Base-by-base conservation (phyloP, 2,329 filamentous ascomycete species). In the Fusarium sulawesiense region DNA sequence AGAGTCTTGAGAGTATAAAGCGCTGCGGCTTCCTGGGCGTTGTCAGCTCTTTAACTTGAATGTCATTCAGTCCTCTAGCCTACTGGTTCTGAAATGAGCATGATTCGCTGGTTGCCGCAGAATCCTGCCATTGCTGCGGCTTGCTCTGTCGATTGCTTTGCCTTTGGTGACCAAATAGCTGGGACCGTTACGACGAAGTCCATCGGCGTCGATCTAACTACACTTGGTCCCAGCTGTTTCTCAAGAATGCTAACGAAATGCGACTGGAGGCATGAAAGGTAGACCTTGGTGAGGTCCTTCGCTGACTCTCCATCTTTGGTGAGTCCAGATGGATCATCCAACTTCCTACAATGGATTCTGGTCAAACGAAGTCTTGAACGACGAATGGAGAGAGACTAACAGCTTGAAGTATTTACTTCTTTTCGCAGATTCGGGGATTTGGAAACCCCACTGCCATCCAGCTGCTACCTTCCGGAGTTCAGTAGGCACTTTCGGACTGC, bases 171-270 rank as follows among this genome's bases (percentile, higher is more conserved):
- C 87, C 87, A 89, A 10, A 89, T 86, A 7, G 87, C 86, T 1
- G 87, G 87, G 1, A 89, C 86, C 0, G 87, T 88, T 21, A 89
- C 77, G 46, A 88, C 82, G 59, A 87, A 87, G 56, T 88, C 82
- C 65, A 87, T 80, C 1, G 83, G 80, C 0, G 79, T 86, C 20
- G 77, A 81, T 6, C 77, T 76, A 7, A 86, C 76, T 21, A 84
- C 79, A 3, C 78, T 78, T 2, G 76, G 74, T 4, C 83, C 83
- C 2, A 88, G 73, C 7, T 80, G 79, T 41, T 80, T 75, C 44
- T 81, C 77, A 18, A 88, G 75, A 1, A 81, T 79, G 48, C 80
- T 78, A 64, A 84, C 78, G 6, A 87, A 83, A 65, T 88, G 83
- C 7, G 79, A 75, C n/a, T 84, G 82, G 8, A 87, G 79, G 29